Conservation (phyloP, 2,329 filamentous ascomycete species). For the Colletotrichum paranaense region DNA sequence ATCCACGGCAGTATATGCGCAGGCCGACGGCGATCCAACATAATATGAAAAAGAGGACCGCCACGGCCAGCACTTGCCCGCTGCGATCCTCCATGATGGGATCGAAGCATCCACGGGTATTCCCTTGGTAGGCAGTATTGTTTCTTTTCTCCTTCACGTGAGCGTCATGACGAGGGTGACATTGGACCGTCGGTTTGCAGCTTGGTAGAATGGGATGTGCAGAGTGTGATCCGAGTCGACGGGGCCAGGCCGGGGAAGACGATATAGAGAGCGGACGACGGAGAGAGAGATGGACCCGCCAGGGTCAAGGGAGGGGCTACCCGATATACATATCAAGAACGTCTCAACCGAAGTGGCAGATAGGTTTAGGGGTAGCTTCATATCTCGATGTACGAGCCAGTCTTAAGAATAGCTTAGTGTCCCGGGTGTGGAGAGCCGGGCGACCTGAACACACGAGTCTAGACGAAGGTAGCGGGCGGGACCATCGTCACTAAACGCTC, state of each 20-base stretch:
- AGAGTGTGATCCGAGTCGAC: slow-evolving; percentile 17
- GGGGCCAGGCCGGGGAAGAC: slow-evolving; percentile 6
- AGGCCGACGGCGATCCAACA: slow-evolving; percentile 44
- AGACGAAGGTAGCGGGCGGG: neutral
- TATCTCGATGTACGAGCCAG: slow-evolving; percentile 21
- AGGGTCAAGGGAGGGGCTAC: slow-evolving; percentile 18
- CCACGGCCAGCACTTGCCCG: slow-evolving; percentile 41
- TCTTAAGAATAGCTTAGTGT: slow-evolving; percentile 26
- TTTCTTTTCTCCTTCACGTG: slow-evolving; percentile 10
- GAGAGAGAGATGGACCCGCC: neutral
- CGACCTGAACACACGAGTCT: neutral
- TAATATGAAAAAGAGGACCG: slow-evolving; percentile 47
- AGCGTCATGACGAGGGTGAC: slow-evolving; percentile 18
- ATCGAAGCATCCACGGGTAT: slow-evolving; percentile 10
- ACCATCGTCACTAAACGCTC: neutral
- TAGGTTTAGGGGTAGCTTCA: slow-evolving; percentile 27
- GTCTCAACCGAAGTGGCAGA: neutral
- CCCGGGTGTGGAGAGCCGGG: slow-evolving; percentile 2
- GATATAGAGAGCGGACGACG: neutral
- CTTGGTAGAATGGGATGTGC: slow-evolving; percentile 10
- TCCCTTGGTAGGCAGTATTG: neutral
- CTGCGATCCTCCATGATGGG: slow-evolving; percentile 37
- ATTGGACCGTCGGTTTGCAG: neutral
- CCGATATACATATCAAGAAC: slow-evolving; percentile 26
- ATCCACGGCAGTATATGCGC: slow-evolving; percentile 46